Conservation (phyloP, 2,329 filamentous ascomycete species). For the Zymoseptoria brevis region DNA sequence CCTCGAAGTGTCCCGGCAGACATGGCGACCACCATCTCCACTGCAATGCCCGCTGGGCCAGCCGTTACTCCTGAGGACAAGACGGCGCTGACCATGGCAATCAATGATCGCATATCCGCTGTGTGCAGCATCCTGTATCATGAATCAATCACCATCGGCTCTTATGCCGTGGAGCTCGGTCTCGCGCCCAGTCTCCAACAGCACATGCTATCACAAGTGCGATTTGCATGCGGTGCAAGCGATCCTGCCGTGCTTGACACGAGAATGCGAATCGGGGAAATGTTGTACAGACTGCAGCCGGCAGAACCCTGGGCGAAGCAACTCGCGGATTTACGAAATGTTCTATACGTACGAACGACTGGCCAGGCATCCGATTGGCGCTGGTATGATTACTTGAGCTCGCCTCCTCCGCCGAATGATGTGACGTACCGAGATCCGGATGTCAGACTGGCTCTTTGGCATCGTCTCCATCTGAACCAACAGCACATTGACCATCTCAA, state of each 20-base stretch:
- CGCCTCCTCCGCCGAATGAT: not conserved
- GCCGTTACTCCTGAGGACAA: too few species aligned
- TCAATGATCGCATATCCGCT: not conserved
- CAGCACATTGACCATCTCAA: conserved; percentile 1
- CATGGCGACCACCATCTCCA: too few species aligned
- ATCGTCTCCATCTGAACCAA: not conserved
- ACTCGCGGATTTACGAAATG: not conserved
- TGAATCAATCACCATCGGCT: not conserved
- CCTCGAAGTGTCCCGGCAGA: too few species aligned
- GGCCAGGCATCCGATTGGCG: not conserved
- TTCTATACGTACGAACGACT: not conserved
- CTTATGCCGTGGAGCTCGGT: not conserved
- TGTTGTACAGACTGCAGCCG: too few species aligned
- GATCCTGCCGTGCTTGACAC: not conserved
- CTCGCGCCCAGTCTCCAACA: not conserved
- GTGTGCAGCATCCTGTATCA: not conserved
- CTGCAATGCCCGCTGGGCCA: too few species aligned
- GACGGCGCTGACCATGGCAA: too few species aligned
- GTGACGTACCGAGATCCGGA: not conserved
- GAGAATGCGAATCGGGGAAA: too few species aligned
- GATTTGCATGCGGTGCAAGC: not conserved
- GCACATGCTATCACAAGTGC: not conserved
- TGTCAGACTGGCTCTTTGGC: not conserved
- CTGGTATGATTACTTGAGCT: not conserved
- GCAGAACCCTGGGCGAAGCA: too few species aligned